These are phyloP conservation scores for Colletotrichum cuscutae DNA, from an alignment of 2,329 filamentous ascomycete genomes.

Conservation along the genomic window DNA sequence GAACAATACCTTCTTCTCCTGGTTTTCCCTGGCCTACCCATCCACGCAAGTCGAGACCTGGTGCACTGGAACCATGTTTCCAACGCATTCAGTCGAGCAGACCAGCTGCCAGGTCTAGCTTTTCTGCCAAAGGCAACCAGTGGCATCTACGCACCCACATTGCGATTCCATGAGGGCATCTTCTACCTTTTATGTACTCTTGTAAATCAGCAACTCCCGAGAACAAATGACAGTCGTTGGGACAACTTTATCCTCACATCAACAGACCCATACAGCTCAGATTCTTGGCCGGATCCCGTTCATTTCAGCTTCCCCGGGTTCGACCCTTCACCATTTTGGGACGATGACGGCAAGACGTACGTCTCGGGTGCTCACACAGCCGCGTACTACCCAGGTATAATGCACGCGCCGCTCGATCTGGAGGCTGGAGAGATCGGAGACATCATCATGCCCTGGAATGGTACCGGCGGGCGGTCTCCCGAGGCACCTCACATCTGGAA, in stretches of 20 bases:
- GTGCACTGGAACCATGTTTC: constrained; percentile 58
- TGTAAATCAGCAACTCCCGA: constrained; percentile 14
- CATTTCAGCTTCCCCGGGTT: constrained; percentile 39
- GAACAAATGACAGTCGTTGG: constrained; percentile 26
- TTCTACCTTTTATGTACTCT: constrained; percentile 57
- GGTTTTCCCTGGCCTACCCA: constrained; percentile 61
- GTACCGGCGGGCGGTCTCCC: constrained; percentile 53
- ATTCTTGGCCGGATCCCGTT: constrained; percentile 41
- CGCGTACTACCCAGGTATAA: constrained; percentile 44
- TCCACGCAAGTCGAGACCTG: constrained; percentile 63
- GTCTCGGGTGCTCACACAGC: constrained; percentile 50
- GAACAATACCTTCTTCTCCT: constrained; percentile 61
- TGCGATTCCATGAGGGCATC: constrained; percentile 52
- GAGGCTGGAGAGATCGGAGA: constrained; percentile 51
- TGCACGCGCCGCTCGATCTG: constrained; percentile 51
- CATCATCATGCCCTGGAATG: constrained; percentile 57
- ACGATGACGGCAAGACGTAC: constrained; percentile 64
- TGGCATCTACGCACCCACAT: constrained; percentile 59
- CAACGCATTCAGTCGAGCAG: constrained; percentile 52
- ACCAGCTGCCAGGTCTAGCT: constrained; percentile 51
- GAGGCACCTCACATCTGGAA: constrained; percentile 67
- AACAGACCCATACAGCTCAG: constrained; percentile 37
- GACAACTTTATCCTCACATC: constrained; percentile 34
- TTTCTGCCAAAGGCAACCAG: constrained; percentile 44
- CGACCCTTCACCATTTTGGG: constrained; percentile 66